Base-by-base conservation (phyloP, 169 alveolate genomes). In the Eimeria sp. region DNA sequence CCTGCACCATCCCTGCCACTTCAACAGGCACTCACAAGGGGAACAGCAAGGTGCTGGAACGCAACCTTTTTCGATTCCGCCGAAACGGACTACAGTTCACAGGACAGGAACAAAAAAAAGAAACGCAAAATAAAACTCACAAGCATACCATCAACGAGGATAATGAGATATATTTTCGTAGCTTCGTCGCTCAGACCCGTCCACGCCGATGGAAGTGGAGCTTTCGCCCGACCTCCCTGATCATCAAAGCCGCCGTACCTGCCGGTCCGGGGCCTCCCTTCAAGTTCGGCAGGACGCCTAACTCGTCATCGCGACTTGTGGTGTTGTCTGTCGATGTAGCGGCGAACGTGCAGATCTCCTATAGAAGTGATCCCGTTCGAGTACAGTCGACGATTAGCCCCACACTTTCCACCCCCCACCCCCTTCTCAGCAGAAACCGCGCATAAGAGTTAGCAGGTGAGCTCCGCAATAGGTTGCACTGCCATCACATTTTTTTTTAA, bases 351-450 rank as follows among this genome's bases (percentile, higher is more conserved):
- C 89, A 76, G 95, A 95, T 83, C 92, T 51, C 94, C 97, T 95
- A 95, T 95, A 91, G 97, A 95, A 95, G 96, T 95, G 97, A 95
- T 92, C 97, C 97, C 84, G 97, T 95, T 95, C 97, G 97, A 95
- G 96, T 86, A 90, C 96, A 95, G 97, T 95, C 96, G 97, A 89
- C 96, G 61, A 63, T 22, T 25, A 9, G 13, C 7, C 10, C 7
- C 70, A 47, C 27, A 5, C 72, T 10, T 20, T 18, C n/a, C 30
- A 58, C 34, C 45, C 78, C 92, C 75, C 78, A 84, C 92, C 92
- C 75, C 76, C 51, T 51, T 13, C 20, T 11, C n/a, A 34, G 11
- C 7, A 14, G 20, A 20, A 84, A 57, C 75, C 20, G 78, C 61
- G 43, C 43, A 84, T 57, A 84, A 34, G 92, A 57, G 72, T 49